Evolutionary conservation across 2,329 filamentous ascomycete species (phyloP), one percentile per base, ranked within the genome.

Genomic region (Ceratocystis destructans): DNA sequence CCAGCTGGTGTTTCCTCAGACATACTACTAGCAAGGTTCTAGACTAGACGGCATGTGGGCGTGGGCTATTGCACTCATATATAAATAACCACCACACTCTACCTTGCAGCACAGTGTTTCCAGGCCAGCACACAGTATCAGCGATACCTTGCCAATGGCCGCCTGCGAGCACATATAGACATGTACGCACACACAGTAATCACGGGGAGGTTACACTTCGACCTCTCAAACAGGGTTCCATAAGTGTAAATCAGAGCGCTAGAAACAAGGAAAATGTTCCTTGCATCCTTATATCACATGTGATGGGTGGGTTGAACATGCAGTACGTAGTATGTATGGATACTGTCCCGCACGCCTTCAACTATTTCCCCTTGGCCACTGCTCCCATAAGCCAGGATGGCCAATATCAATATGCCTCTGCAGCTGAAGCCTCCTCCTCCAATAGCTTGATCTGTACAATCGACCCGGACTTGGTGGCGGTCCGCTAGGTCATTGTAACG

Each of bases 251-350:
- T 37, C 55, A n/a, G 31, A 22, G 31, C 15, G 55, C 55, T 59
- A 59, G 55, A 59, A 59, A 59, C 55, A 20, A 59, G 33, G 20
- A 6, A 28, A 62, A 20, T 62, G 61, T 62, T 62, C 61, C 55
- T 59, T 59, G 55, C 55, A 59, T 59, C 55, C 28, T 41, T 41
- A 15, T 12, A 41, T 41, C 37, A 41, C 37, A 41, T 41, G 37
- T 41, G 37, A 10, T 41, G 37, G 4, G 10, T 15, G 37, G 10
- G 37, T 15, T 41, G 37, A 41, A 41, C 37, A 41, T 15, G 37
- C 37, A 15, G 37, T 8, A 41, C 37, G 37, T 15, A 41, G 12
- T 15, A 41, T 41, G 37, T 15, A 41, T 41, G 37, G 37, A 5
- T 15, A 15, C 37, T 41, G 37, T 41, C 37, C 37, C 37, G 3